phyloP scores from a whole-genome alignment of 805 yeast species.

The Lachancea fermentati region DNA sequence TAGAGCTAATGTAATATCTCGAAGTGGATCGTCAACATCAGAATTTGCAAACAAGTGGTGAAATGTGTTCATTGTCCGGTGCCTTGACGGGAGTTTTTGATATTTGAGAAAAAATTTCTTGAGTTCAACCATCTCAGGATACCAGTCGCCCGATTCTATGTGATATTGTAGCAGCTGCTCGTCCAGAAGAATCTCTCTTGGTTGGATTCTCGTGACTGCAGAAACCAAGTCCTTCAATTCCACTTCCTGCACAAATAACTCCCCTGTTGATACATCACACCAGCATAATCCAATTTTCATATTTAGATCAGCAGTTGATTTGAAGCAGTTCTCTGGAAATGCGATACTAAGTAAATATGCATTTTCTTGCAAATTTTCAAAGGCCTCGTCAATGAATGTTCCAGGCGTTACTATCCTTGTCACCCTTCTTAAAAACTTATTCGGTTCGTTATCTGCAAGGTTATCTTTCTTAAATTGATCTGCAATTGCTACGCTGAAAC shows the following conservation, averaged over 20 bases:
- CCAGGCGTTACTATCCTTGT: conserved; percentile 88
- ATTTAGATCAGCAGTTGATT: conserved; percentile 33
- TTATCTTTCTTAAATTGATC: conserved; percentile 48
- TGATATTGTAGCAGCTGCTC: conserved; percentile 38
- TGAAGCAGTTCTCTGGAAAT: conserved; percentile 46
- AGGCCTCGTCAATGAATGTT: conserved; percentile 80
- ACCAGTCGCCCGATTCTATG: conserved; percentile 46
- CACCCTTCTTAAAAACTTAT: conserved; percentile 57
- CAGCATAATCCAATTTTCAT: conserved; percentile 68
- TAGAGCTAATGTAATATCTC: conserved; percentile 16
- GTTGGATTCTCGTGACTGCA: conserved; percentile 70
- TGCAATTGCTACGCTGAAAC: conserved; percentile 73
- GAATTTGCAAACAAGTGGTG: conserved; percentile 34
- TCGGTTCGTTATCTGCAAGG: conserved; percentile 30
- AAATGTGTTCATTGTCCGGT: conserved; percentile 36
- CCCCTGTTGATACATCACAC: conserved; percentile 86
- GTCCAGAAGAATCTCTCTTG: conserved; percentile 69
- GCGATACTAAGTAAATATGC: conserved; percentile 65
- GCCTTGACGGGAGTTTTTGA: conserved; percentile 38
- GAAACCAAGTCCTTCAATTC: conserved; percentile 55
- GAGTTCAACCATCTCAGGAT: conserved; percentile 51
- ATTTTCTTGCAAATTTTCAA: conserved; percentile 65
- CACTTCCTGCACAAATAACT: conserved; percentile 62
- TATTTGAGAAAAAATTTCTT: conserved; percentile 54
- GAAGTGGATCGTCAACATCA: conserved; percentile 17